phyloP scores from a whole-genome alignment of 129 eudicot species.

The Flaveria bidentis region DNA sequence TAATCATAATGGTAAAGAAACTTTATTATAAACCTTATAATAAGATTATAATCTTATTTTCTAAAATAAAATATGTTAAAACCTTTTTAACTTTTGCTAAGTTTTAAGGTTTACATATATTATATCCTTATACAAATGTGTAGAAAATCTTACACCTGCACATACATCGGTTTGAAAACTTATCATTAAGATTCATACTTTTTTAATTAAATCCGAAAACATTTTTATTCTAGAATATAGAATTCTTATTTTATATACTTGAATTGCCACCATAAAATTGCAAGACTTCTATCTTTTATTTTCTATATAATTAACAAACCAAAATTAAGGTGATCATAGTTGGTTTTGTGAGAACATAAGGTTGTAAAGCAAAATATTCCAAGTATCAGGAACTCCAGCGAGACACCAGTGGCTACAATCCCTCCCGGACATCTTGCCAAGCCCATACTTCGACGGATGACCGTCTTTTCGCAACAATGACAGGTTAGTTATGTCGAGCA shows the following conservation, averaged over 20 bases:
- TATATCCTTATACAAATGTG: no score
- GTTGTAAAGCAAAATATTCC: constrained; percentile 79
- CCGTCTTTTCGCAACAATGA: constrained; percentile 78
- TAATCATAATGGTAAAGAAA: no score
- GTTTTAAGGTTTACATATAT: no score
- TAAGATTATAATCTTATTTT: no score
- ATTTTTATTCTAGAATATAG: not conserved
- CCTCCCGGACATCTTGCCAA: constrained; percentile 37
- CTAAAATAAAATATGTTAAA: no score
- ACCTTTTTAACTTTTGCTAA: no score
- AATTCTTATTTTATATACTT: not conserved
- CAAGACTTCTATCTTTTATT: not conserved
- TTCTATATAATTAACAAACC: constrained; percentile 5
- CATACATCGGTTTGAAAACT: no score
- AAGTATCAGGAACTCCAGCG: constrained; percentile 83
- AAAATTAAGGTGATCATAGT: not conserved
- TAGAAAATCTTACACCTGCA: no score
- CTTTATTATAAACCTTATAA: no score
- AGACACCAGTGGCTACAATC: constrained; percentile 98
- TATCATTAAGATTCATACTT: not conserved
- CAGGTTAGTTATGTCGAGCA: constrained; percentile 68
- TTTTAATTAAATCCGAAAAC: not conserved
- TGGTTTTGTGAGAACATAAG: constrained; percentile 25
- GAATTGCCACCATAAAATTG: constrained; percentile 11
- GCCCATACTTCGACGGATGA: constrained; percentile 73